phyloP scores from a whole-genome alignment of 2,329 filamentous ascomycete genomes.

The Madurella mycetomatis region DNA sequence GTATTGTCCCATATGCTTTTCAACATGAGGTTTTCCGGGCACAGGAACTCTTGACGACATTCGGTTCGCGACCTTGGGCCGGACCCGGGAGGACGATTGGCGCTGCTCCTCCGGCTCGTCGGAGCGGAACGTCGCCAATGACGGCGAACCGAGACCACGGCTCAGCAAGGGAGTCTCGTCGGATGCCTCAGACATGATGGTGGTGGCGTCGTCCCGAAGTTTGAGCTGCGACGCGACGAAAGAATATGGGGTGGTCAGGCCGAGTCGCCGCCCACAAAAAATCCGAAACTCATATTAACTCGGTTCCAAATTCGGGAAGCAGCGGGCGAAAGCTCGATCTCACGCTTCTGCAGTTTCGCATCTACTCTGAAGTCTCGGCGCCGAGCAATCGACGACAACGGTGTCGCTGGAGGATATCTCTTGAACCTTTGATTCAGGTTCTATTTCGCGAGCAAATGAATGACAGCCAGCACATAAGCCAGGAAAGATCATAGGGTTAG shows the following conservation, averaged over 20 bases:
- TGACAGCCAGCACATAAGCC: too few species aligned
- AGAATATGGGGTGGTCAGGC: background rate
- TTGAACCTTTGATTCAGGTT: too few species aligned
- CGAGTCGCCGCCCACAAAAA: background rate
- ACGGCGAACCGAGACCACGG: background rate
- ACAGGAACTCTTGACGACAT: background rate
- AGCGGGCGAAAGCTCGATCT: background rate
- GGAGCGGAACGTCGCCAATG: background rate
- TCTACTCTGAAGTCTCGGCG: background rate
- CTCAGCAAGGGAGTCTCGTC: background rate
- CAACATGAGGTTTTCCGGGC: background rate
- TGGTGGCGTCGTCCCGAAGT: background rate
- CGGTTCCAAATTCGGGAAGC: background rate
- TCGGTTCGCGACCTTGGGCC: background rate
- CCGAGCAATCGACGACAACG: background rate
- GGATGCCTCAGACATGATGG: background rate
- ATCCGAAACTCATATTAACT: background rate
- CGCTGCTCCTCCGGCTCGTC: background rate
- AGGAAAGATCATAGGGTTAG: too few species aligned
- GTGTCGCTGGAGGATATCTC: too few species aligned
- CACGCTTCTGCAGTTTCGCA: background rate
- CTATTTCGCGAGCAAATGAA: too few species aligned
- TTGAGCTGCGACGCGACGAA: background rate
- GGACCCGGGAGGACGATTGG: background rate
- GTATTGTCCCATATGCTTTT: background rate